These are phyloP conservation scores for Xylogone sp. DNA, from an alignment of 2,329 filamentous ascomycete genomes.

Conservation along the genomic window DNA sequence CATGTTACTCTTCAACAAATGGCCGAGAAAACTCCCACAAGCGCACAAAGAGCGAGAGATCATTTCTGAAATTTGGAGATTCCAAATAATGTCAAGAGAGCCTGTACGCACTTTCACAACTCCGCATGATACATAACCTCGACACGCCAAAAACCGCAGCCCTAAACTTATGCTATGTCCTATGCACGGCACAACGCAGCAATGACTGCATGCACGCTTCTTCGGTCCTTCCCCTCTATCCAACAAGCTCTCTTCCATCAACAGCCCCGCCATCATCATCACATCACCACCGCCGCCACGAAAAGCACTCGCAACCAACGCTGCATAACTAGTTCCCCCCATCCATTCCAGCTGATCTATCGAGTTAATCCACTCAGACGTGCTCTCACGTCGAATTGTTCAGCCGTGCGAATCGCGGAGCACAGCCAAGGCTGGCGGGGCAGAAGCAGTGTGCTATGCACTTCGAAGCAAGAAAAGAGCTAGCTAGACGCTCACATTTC, in stretches of 20 bases:
- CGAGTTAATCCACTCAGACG: neutral
- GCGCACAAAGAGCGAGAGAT: too few relatives aligned
- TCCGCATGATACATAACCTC: too few relatives aligned
- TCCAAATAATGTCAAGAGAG: too few relatives aligned
- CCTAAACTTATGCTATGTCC: neutral
- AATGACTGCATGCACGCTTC: neutral
- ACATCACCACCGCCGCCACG: neutral
- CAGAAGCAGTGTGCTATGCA: too few relatives aligned
- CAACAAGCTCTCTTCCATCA: neutral
- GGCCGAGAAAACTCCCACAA: too few relatives aligned
- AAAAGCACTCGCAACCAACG: neutral
- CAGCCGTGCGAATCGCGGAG: too few relatives aligned
- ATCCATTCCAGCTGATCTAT: neutral
- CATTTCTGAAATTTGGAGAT: too few relatives aligned
- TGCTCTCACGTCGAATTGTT: neutral
- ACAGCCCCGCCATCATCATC: neutral
- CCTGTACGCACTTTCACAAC: too few relatives aligned
- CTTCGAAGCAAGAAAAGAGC: too few relatives aligned
- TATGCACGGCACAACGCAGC: neutral
- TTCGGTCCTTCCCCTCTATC: neutral
- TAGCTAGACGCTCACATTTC: too few relatives aligned
- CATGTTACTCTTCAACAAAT: too few relatives aligned
- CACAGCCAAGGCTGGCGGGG: too few relatives aligned
- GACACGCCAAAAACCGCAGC: neutral
- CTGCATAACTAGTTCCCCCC: neutral